Conservation (phyloP, 2,329 filamentous ascomycete species). For the Aspergillus pseudotamarii region DNA sequence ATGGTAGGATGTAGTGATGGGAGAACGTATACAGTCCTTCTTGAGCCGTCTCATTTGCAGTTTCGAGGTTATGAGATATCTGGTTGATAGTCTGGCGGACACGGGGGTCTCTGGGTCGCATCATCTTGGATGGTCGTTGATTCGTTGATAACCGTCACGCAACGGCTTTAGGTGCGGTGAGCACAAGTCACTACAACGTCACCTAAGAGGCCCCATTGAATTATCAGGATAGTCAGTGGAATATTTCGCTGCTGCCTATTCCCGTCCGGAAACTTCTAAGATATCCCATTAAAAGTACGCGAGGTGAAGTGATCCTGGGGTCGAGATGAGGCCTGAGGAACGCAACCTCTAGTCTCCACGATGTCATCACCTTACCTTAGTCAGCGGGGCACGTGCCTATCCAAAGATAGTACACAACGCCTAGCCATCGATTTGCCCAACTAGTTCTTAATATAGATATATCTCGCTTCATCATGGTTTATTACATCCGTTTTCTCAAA, state of each 20-base stretch:
- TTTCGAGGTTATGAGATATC: conserved; percentile 85
- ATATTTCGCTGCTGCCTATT: neutral
- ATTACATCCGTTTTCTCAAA: conserved; percentile 71
- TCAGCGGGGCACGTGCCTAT: neutral
- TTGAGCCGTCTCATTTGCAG: conserved; percentile 88
- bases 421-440: neutral
- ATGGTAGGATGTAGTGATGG: conserved; percentile 82
- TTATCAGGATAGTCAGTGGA: neutral
- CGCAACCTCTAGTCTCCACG: neutral
- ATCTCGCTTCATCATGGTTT: conserved; percentile 47
- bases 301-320: too few relatives aligned
- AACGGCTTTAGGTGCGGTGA: conserved; percentile 17
- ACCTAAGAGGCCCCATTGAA: conserved; percentile 20
- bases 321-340: conserved; percentile 1
- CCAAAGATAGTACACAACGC: neutral
- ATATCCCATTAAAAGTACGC: neutral
- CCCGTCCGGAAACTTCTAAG: neutral
- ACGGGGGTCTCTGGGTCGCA: conserved; percentile 73
- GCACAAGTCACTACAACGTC: conserved; percentile 17
- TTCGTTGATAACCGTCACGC: conserved; percentile 36
- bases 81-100: conserved; percentile 93
- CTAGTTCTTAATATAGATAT: neutral
- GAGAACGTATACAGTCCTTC: conserved; percentile 87
- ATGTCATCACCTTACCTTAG: neutral
- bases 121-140: conserved; percentile 47